Base-by-base conservation (phyloP, 495 filamentous ascomycete genomes). In the Darksidea phi region DNA sequence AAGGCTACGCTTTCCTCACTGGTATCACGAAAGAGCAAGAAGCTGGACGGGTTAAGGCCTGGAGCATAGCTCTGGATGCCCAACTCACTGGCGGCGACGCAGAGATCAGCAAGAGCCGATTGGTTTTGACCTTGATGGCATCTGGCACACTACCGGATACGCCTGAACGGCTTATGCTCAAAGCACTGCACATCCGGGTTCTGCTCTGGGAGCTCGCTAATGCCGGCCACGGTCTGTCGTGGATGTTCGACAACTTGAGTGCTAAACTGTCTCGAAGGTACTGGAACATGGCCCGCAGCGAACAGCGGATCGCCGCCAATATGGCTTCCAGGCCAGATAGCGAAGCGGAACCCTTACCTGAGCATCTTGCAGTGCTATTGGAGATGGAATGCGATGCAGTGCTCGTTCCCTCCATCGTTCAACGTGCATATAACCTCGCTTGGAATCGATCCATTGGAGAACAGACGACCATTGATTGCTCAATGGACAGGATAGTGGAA, bases 31-130 rank as follows among this genome's bases (percentile, higher is more conserved):
- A 88, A 66, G 91, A 96, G 50, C 84, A 95, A 65, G 93, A 97
- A 73, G 83, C 79, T 42, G 91, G 90, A 12, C 82, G 93, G 25
- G 82, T 95, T 62, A 96, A 95, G 75, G 91, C 91, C 0, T 97
- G 93, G 93, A 82, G 87, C 43, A 96, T 96, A 68, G 93, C 93
- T 32, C 82, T 96, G 48, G 93, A 97, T 74, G 92, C 93, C 55
- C 93, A 97, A 70, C 83, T 97, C 7, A 88, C 90, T n/a, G 93
- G 93, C 34, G 93, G 93, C 34, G 93, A 97, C 75, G 81, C 86
- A 5, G 89, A 95, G 70, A 87, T 97, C 66, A 95, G 85, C 76
- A 91, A 86, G 72, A 90, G 89, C 67, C 84, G 93, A 55, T 80
- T 97, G 25, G 84, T 90, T 0, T 81, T 97, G 34, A 95, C 93